Evolutionary conservation across 306 rosid genomes (phyloP).

Genomic region (Amphicarpaea edgeworthii): DNA sequence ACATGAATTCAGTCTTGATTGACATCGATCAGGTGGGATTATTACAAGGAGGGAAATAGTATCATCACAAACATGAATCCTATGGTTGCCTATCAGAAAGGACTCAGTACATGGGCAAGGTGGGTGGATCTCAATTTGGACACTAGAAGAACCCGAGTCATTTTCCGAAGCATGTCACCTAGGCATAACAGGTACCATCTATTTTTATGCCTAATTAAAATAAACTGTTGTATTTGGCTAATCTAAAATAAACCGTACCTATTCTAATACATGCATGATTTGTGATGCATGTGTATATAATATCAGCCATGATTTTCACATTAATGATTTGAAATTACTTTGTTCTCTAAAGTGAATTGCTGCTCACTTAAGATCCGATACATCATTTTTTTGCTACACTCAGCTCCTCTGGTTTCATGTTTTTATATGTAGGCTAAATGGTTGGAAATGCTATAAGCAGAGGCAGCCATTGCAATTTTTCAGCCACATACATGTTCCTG

Average conservation of each 20-base stretch:
- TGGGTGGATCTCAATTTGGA: conserved; percentile 90
- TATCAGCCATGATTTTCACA: not conserved
- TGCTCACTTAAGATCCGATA: not conserved
- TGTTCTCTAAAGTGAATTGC: not conserved
- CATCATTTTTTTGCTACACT: not conserved
- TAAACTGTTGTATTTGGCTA: not conserved
- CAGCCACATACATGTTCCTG: conserved; percentile 85
- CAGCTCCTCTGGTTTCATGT: conserved; percentile 17
- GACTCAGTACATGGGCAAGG: conserved; percentile 95
- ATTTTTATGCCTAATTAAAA: conserved; percentile 16
- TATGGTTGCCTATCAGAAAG: conserved; percentile 95
- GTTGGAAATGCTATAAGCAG: conserved; percentile 95
- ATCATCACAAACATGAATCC: conserved; percentile 73
- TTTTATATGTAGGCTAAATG: conserved; percentile 72
- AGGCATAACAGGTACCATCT: conserved; percentile 84
- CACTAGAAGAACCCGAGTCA: conserved; percentile 68
- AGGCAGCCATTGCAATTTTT: conserved; percentile 75
- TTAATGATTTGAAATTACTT: not conserved
- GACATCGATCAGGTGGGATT: conserved; percentile 92
- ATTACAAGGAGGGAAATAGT: conserved; percentile 78
- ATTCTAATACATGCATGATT: not conserved
- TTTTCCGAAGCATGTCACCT: conserved; percentile 96
- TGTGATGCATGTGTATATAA: not conserved
- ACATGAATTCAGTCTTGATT: conserved; percentile 34
- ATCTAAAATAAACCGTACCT: not conserved